Base-by-base conservation (phyloP, 768 basidiomycete genomes). In the Russula ochroleuca region DNA sequence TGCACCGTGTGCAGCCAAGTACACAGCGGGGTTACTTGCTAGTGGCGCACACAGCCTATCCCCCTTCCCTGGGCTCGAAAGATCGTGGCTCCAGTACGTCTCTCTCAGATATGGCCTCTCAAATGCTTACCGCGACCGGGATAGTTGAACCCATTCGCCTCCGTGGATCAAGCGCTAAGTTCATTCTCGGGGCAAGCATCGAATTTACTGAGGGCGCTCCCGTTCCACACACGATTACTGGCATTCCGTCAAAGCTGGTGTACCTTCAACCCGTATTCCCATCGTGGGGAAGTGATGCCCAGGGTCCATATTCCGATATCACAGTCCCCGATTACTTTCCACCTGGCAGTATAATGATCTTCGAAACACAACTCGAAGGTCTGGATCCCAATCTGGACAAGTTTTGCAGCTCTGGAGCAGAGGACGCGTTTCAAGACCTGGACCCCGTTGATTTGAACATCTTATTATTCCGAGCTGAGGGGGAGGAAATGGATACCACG, bases 261-360 rank as follows among this genome's bases (percentile, higher is more conserved):
- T 85, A 88, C 49, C 80, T 95, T 70, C 71, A 79, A 0, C 74
- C 81, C 4, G 81, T 92, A 21, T 74, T 78, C 2, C 80, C 83
- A n/a, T 77, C 80, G 5, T 83, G 86, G 59, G 84, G 85, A 4
- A 72, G 79, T n/a, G 90, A 91, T 68, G 72, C 68, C 35, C 84
- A 85, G 63, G 88, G 88, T 1, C 81, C 86, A 0, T 92, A 80
- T 74, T 83, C 87, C 23, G 90, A 94, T 72, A 85, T 98, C 63
- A 70, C 82, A 21, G 84, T 97, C 1, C 97, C 97, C 0, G 87
- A 94, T 41, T 78, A 79, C 69, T 99, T 98, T 76, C 94, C 95
- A n/a, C 94, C 96, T 0, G 96, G 96, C 11, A 93, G 91, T 64
- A 84, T 98, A 70, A 86, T 98, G 88, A 69, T 99, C 21, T 98